phyloP scores from a whole-genome alignment of 352 stramenopile species.

The Globisporangium recalcitrans region DNA sequence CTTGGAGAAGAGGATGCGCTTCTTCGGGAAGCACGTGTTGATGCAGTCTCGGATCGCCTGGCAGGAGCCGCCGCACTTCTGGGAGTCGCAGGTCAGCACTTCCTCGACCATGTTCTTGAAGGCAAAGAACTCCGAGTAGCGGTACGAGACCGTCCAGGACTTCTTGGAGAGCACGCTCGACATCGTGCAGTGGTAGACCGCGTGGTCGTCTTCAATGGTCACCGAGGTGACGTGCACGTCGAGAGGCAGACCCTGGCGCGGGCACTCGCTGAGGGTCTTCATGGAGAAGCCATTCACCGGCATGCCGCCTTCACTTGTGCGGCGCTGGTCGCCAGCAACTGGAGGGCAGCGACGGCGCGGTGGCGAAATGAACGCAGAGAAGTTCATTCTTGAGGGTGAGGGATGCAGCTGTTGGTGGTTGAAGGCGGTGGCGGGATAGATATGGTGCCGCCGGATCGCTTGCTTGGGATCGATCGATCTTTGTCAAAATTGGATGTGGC shows the following conservation, averaged over 20 bases:
- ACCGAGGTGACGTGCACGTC: conserved; percentile 37
- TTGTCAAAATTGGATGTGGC: conserved; percentile 2
- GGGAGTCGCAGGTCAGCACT: conserved; percentile 43
- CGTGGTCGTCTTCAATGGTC: conserved; percentile 28
- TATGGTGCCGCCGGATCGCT: conserved; percentile 1
- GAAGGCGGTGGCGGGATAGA: not conserved
- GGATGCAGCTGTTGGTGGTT: conserved; percentile 1
- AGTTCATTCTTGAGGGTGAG: conserved; percentile 8
- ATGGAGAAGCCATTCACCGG: conserved; percentile 42
- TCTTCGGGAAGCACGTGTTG: conserved; percentile 52
- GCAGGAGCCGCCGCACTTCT: conserved; percentile 59
- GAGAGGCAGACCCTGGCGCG: conserved; percentile 41
- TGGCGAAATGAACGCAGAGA: conserved; percentile 12
- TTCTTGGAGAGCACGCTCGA: conserved; percentile 41
- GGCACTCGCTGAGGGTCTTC: conserved; percentile 34
- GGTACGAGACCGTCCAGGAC: conserved; percentile 49
- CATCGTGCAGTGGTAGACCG: conserved; percentile 49
- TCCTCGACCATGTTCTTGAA: conserved; percentile 49
- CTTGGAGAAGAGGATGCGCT: conserved; percentile 36
- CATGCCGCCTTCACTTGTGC: conserved; percentile 32
- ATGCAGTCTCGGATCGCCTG: conserved; percentile 66
- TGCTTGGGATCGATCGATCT: not conserved
- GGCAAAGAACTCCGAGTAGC: conserved; percentile 56
- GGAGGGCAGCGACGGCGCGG: conserved; percentile 10
- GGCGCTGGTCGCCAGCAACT: not conserved